Conservation (phyloP, 2,329 filamentous ascomycete species). For the Fusarium sp. region DNA sequence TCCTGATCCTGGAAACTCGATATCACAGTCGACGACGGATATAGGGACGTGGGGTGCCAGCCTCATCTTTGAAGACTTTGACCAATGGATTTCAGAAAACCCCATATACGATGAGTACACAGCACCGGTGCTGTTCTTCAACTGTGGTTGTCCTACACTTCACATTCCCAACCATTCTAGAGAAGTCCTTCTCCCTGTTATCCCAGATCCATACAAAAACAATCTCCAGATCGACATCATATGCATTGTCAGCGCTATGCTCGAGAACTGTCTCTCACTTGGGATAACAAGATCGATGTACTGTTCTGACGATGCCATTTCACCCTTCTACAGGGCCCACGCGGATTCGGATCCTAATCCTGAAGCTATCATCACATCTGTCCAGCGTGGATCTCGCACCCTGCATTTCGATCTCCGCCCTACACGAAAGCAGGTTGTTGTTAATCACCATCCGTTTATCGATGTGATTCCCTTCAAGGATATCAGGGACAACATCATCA, state of each 20-base stretch:
- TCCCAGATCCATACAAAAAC: slow-evolving; percentile 40
- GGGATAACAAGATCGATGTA: slow-evolving; percentile 40
- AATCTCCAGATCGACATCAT: slow-evolving; percentile 41
- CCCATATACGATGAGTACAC: neutral
- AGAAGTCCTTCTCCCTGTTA: slow-evolving; percentile 36
- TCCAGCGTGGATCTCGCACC: slow-evolving; percentile 33
- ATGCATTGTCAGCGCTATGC: slow-evolving; percentile 38
- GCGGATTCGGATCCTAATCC: slow-evolving; percentile 17
- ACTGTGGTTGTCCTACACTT: slow-evolving; percentile 40
- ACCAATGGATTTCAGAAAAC: slow-evolving; percentile 27
- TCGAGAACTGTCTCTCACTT: slow-evolving; percentile 42
- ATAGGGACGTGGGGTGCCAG: neutral
- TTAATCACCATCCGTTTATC: slow-evolving; percentile 42
- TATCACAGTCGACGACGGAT: slow-evolving; percentile 1
- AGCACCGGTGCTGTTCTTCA: slow-evolving; percentile 32
- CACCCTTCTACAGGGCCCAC: slow-evolving; percentile 38
- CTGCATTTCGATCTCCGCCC: slow-evolving; percentile 43
- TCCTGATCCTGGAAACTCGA: neutral
- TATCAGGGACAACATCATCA: slow-evolving; percentile 43
- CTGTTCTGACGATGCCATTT: slow-evolving; percentile 39
- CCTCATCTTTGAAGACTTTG: slow-evolving; percentile 14
- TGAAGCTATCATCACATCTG: slow-evolving; percentile 26
- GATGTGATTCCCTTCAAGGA: slow-evolving; percentile 42
- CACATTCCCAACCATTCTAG: slow-evolving; percentile 35
- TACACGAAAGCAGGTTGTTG: slow-evolving; percentile 37